Evolutionary conservation across 345 rosid genomes (phyloP), one percentile per base, ranked within the genome.

Genomic region (Eucalyptus regnans): DNA sequence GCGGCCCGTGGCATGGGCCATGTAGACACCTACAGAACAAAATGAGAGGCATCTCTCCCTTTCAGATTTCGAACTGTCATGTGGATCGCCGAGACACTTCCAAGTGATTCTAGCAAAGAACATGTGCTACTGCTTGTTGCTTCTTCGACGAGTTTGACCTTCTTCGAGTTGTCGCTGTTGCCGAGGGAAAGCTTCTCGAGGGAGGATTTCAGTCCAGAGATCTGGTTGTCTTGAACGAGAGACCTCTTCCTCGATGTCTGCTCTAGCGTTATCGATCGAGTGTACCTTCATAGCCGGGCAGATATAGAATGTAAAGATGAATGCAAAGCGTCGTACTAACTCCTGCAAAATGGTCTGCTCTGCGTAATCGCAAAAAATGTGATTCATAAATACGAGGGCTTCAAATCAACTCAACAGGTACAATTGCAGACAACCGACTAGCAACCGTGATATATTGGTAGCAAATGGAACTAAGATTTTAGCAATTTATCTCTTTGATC

Each of bases 191-290:
- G 96, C 89, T 95, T 95, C 81, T 92, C 93, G 10, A 97, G 89
- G 56, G 95, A 92, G n/a, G 96, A 95, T 91, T 92, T 97, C 89
- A 97, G 94, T 87, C 92, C 93, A n/a, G 96, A 94, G 89, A 97
- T 91, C 88, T 94, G 96, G 88, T 91, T 87, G 89, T 96, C 97
- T 87, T 81, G 95, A 49, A 64, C 89, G 50, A 92, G 81, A 90
- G 86, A 93, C 86, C 29, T 41, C 87, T 90, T 93, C 89, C 91
- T 91, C 6, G 58, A 84, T 43, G 91, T 89, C 79, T 91, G 94
- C 89, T 92, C 92, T 80, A 41, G 91, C 88, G 92, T 94, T 46
- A 93, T 89, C 87, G 95, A 93, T 84, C 92, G 94, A 31, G 90
- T 86, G 29, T 90, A 89, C 92, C 95, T 95, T 84, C 91, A 92